Percentiles rank a stretch among this genome's conserved stretches.
Conservation (phyloP, 306 rosid genomes). For the Inga oerstediana region DNA sequence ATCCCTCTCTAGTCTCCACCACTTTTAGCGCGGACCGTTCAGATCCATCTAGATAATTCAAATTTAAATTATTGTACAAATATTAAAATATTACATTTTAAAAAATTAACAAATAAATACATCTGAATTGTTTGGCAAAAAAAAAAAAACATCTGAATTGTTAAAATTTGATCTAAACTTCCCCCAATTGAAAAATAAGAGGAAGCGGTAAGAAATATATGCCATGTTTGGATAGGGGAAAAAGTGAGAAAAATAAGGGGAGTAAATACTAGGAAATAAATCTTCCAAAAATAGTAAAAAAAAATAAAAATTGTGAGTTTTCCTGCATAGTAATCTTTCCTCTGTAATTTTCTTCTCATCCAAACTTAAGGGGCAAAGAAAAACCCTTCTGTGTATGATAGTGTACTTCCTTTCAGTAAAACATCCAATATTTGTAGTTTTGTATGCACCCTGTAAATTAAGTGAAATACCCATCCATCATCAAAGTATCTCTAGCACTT, state of each 20-base stretch:
- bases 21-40: too few relatives aligned
- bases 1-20: background rate
- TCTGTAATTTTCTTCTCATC: too few relatives aligned
- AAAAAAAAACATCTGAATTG: background rate
- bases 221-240: too few relatives aligned
- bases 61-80: too few relatives aligned
- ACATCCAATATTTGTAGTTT: background rate
- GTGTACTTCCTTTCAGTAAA: background rate
- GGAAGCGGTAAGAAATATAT: too few relatives aligned
- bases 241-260: too few relatives aligned
- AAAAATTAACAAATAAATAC: background rate
- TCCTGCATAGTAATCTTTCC: too few relatives aligned
- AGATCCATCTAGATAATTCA: too few relatives aligned
- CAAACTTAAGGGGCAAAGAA: background rate
- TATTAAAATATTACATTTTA: too few relatives aligned
- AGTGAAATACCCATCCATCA: constrained; percentile 34
- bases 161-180: background rate
- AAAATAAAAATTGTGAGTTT: too few relatives aligned
- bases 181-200: background rate
- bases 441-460: background rate
- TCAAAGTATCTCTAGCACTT: constrained; percentile 44
- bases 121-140: background rate
- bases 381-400: background rate
- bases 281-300: too few relatives aligned
- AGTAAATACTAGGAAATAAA: too few relatives aligned